phyloP scores from a whole-genome alignment of 345 rosid species.

The Nasturtium officinale region DNA sequence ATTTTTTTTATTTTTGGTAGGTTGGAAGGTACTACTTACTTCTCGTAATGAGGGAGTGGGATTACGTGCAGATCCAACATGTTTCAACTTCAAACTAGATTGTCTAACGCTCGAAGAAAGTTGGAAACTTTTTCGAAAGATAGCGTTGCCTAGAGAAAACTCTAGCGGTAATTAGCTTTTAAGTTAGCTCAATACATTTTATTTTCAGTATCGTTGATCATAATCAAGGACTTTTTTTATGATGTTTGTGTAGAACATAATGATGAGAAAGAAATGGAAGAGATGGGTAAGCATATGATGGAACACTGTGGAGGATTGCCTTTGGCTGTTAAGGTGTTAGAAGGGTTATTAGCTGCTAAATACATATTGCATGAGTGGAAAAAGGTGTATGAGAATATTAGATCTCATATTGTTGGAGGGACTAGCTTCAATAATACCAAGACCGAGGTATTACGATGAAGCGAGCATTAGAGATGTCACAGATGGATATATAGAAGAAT shows the following conservation, averaged over 20 bases:
- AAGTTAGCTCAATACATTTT: too few relatives aligned
- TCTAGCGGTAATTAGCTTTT: slow-evolving; percentile 21
- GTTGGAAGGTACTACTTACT: slow-evolving; percentile 52
- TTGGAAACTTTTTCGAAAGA: slow-evolving; percentile 50
- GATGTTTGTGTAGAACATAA: background rate
- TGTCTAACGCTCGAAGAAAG: slow-evolving; percentile 35
- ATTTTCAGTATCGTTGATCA: too few relatives aligned
- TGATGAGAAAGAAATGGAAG: background rate
- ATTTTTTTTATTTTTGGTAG: background rate
- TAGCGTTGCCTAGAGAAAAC: slow-evolving; percentile 28
- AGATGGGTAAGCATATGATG: too few relatives aligned
- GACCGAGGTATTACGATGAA: too few relatives aligned
- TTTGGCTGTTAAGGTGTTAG: slow-evolving; percentile 10
- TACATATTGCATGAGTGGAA: background rate
- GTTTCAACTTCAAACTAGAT: slow-evolving; percentile 14
- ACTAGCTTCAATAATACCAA: too few relatives aligned
- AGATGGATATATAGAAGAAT: slow-evolving; percentile 31
- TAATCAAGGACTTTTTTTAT: too few relatives aligned
- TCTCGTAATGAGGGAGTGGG: slow-evolving; percentile 48
- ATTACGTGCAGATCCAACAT: background rate
- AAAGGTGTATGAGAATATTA: background rate
- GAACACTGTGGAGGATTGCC: slow-evolving; percentile 8
- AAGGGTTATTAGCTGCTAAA: background rate
- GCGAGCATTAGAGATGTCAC: slow-evolving; percentile 30
- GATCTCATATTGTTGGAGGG: background rate